Evolutionary conservation across 2,329 filamentous ascomycete species (phyloP).

Genomic region (Sporothrix luriei): DNA sequence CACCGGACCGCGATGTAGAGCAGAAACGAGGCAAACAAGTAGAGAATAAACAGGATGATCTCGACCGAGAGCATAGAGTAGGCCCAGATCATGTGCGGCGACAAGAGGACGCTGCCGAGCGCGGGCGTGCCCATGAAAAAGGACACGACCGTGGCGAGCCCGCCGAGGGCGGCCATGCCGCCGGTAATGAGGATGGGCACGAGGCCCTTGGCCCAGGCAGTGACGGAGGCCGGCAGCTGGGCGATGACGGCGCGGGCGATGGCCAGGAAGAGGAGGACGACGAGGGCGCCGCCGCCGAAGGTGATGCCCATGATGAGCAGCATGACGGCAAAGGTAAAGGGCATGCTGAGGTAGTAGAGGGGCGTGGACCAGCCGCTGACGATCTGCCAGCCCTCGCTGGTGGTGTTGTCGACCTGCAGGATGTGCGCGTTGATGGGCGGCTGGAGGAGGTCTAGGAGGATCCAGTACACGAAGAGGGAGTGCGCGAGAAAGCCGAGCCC

Average conservation of each 20-base stretch:
- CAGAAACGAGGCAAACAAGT: background rate
- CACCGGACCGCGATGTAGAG: conserved; percentile 3
- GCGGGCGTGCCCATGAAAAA: background rate
- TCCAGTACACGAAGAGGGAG: conserved; percentile 25
- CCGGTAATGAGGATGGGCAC: background rate
- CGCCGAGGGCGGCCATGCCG: background rate
- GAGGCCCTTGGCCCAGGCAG: background rate
- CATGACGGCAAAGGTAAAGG: background rate
- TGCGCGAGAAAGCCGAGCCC: background rate
- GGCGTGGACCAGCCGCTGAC: background rate
- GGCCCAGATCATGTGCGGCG: background rate
- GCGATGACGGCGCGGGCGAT: background rate
- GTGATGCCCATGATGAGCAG: background rate
- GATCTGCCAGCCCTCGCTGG: conserved; percentile 2
- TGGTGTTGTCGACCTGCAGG: conserved; percentile 24
- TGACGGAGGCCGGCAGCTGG: conserved; percentile 9
- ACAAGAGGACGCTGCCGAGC: background rate
- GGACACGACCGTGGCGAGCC: background rate
- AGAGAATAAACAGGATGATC: conserved; percentile 8
- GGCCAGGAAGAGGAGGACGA: background rate
- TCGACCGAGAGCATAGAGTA: conserved; percentile 18
- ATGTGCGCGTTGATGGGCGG: conserved; percentile 20
- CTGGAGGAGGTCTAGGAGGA: conserved; percentile 33
- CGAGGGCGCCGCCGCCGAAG: background rate
- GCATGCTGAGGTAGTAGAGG: background rate